Conservation (phyloP, 495 filamentous ascomycete species). For the Collariella sp. region DNA sequence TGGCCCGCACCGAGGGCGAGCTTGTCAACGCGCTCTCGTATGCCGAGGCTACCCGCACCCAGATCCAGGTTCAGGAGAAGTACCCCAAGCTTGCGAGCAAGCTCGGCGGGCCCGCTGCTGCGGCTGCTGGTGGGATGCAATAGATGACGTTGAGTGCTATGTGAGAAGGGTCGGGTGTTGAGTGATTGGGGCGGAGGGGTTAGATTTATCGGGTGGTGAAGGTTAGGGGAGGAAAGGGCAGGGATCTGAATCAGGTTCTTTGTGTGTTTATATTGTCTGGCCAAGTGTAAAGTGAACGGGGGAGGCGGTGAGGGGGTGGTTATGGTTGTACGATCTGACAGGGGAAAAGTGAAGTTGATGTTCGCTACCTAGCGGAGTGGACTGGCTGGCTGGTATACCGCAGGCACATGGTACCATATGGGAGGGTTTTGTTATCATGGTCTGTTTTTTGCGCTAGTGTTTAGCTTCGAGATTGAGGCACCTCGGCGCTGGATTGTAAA, state of each 20-base stretch:
- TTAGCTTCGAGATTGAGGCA: conserved; percentile 3
- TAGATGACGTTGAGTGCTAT: too few species aligned
- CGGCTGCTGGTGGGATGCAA: conserved; percentile 22
- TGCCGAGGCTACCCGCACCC: conserved; percentile 92
- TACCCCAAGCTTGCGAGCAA: conserved; percentile 88
- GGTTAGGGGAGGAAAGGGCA: too few species aligned
- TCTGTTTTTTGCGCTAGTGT: conserved; percentile 1
- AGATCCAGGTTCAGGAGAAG: conserved; percentile 95
- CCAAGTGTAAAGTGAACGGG: too few species aligned
- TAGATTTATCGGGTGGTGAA: too few species aligned
- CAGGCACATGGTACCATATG: background rate
- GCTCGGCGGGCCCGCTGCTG: conserved; percentile 57
- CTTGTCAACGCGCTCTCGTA: conserved; percentile 95
- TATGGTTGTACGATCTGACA: background rate
- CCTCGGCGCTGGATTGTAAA: conserved; percentile 6
- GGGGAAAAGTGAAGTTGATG: background rate
- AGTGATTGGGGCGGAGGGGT: too few species aligned
- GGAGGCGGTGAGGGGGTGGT: background rate
- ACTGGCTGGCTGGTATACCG: background rate
- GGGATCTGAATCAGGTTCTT: too few species aligned
- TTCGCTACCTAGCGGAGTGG: too few species aligned
- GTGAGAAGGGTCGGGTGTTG: too few species aligned
- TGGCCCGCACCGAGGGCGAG: conserved; percentile 92
- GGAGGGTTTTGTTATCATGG: background rate
- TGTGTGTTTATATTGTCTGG: background rate